A percentile compares a stretch with the other conserved stretches of the same genome.
phyloP scores from a whole-genome alignment of 2,329 filamentous ascomycete genomes.

The Alternaria triticimaculans region DNA sequence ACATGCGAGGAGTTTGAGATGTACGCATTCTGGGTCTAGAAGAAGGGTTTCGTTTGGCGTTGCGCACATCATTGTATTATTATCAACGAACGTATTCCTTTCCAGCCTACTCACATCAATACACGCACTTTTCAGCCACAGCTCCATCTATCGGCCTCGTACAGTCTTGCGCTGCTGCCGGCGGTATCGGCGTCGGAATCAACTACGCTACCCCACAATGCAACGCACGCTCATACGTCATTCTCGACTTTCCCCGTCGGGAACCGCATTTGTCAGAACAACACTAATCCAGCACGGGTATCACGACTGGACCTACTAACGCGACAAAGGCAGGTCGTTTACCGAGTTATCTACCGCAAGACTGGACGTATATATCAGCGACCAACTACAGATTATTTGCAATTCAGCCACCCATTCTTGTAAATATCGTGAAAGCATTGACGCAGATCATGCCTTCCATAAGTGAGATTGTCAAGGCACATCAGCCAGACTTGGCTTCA shows the following conservation, averaged over 20 bases:
- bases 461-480: slow-evolving; percentile 30
- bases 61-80: slow-evolving; percentile 13
- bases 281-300: not conserved
- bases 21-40: not conserved
- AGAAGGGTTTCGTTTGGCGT: not conserved
- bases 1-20: not conserved
- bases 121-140: not conserved
- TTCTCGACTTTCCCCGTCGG: slow-evolving; percentile 27
- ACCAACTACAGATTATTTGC: not conserved
- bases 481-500: slow-evolving; percentile 32
- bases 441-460: slow-evolving; percentile 34
- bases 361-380: not conserved
- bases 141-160: not conserved
- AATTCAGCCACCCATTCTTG: not conserved
- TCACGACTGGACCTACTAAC: not conserved
- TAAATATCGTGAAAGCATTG: not conserved
- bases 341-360: not conserved
- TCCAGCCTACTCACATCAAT: not conserved
- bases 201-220: slow-evolving; percentile 6
- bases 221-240: slow-evolving; percentile 21
- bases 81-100: slow-evolving; percentile 2
- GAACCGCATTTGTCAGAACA: slow-evolving; percentile 13
- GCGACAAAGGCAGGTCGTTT: slow-evolving; percentile 11
- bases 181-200: not conserved
- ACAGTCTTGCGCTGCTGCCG: not conserved